phyloP scores from a whole-genome alignment of 805 yeast genomes.

The Ogataea henricii region DNA sequence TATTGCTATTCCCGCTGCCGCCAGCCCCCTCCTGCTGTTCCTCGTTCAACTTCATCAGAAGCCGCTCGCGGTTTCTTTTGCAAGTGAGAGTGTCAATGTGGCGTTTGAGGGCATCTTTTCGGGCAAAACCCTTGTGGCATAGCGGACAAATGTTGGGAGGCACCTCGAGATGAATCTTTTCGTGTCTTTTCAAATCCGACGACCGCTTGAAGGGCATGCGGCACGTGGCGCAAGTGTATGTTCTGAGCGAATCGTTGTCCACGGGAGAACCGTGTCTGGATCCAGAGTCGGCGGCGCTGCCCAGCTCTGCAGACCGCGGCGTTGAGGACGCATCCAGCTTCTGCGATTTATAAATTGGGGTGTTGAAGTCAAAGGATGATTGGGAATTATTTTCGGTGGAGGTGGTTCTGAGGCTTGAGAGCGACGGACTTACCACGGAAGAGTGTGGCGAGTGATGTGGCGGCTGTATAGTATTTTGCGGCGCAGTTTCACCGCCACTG shows the following conservation, averaged over 20 bases:
- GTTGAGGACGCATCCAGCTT: constrained; percentile 1
- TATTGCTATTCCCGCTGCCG: background rate
- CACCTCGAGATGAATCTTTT: constrained; percentile 68
- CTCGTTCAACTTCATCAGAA: constrained; percentile 27
- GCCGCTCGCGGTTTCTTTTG: constrained; percentile 64
- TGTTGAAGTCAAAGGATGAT: background rate
- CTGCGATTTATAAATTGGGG: constrained; percentile 1
- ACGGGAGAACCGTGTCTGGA: background rate
- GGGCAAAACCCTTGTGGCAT: constrained; percentile 82
- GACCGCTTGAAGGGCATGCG: constrained; percentile 64
- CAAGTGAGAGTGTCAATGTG: constrained; percentile 77
- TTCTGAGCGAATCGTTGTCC: constrained; percentile 2
- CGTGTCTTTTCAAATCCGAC: constrained; percentile 72
- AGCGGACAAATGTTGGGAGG: constrained; percentile 74
- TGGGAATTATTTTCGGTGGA: background rate
- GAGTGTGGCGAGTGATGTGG: background rate
- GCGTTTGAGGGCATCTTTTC: constrained; percentile 79
- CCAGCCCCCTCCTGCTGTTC: constrained; percentile 3
- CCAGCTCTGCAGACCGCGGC: background rate
- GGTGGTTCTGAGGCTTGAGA: background rate
- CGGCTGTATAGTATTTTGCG: background rate
- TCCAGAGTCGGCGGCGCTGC: background rate
- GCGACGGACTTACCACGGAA: background rate
- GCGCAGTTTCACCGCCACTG: background rate
- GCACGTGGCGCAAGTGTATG: constrained; percentile 58